Base-by-base conservation (phyloP, 129 eudicot genomes). In the Flaveria ramosissima region DNA sequence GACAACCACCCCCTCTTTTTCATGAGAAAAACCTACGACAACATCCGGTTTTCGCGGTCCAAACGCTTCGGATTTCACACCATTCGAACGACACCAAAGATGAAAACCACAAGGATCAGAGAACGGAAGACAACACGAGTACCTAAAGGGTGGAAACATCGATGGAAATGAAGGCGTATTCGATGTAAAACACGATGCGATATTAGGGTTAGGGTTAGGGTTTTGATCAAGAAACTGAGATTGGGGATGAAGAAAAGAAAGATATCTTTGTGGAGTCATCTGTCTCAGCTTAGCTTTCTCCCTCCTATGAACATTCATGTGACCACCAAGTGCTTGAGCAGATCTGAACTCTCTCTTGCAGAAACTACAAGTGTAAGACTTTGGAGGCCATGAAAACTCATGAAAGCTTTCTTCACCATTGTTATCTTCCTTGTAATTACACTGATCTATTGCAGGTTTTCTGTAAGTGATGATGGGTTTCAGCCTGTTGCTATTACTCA, bases 301-400 rank as follows among this genome's bases (percentile, higher is more conserved):
- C 20, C 79, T 82, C 63, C 86, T 72, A 30, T 82, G 85, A 24
- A 82, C 78, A 77, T 82, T 82, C 85, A 82, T 82, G 78, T 82
- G 85, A 20, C 85, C 85, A 42, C 86, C 86, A 55, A 82, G 83
- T 16, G 86, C 86, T 72, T 82, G 86, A 65, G 86, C 86, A 60
- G 82, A 77, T 77, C 75, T 77, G 27, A 82, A 82, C 76, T 77
- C 83, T 67, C 86, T 82, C 1, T 77, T 82, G 68, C 86, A 82
- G 24, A 82, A 82, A 60, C 24, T 72, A 77, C 86, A 82, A 46
- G 65, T 72, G 76, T 82, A 82, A 66, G 68, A 82, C 27, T 67
- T 75, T 53, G 85, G 85, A 71, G 83, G 83, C 83, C 83, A 79
- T 79, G 83, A 64, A 61, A 79, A 72, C 66, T 68, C 76, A 43